Evolutionary conservation across 306 rosid genomes (phyloP).

Genomic region (Quillaja saponaria): DNA sequence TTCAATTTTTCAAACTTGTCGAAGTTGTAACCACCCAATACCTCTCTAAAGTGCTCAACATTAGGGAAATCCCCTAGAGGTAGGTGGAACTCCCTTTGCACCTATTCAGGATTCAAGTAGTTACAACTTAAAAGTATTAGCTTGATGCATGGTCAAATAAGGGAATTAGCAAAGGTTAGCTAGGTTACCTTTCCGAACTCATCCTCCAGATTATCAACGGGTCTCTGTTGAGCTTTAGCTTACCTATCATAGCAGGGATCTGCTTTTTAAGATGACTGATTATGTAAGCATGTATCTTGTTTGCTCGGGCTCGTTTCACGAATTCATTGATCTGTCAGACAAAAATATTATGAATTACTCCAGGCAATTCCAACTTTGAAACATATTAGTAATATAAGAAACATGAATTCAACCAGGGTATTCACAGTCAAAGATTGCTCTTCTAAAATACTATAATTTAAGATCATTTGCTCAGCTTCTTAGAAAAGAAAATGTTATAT

Average conservation of each 20-base stretch:
- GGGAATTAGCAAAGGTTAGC: not conserved
- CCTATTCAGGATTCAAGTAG: conserved; percentile 41
- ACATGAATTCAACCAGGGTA: too few relatives aligned
- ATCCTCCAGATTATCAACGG: conserved; percentile 62
- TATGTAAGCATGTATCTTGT: conserved; percentile 82
- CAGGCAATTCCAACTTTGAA: too few relatives aligned
- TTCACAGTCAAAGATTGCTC: too few relatives aligned
- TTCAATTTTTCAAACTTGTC: conserved; percentile 88
- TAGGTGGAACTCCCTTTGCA: conserved; percentile 80
- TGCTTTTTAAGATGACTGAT: conserved; percentile 82
- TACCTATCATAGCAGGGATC: conserved; percentile 91
- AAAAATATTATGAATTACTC: not conserved
- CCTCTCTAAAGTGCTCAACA: conserved; percentile 67
- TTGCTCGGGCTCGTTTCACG: conserved; percentile 91
- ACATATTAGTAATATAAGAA: too few relatives aligned
- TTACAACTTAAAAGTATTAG: not conserved
- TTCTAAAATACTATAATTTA: too few relatives aligned
- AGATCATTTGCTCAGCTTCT: not conserved
- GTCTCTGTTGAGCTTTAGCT: conserved; percentile 79
- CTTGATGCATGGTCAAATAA: conserved; percentile 6
- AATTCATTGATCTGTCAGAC: conserved; percentile 79
- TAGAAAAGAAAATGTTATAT: not conserved
- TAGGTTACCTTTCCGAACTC: conserved; percentile 73
- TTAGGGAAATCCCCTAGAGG: conserved; percentile 93
- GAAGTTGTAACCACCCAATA: conserved; percentile 60